Evolutionary conservation across 2,329 filamentous ascomycete genomes (phyloP), one percentile per base, ranked within the genome.

Genomic region (Fonsecaea pedrosoi): DNA sequence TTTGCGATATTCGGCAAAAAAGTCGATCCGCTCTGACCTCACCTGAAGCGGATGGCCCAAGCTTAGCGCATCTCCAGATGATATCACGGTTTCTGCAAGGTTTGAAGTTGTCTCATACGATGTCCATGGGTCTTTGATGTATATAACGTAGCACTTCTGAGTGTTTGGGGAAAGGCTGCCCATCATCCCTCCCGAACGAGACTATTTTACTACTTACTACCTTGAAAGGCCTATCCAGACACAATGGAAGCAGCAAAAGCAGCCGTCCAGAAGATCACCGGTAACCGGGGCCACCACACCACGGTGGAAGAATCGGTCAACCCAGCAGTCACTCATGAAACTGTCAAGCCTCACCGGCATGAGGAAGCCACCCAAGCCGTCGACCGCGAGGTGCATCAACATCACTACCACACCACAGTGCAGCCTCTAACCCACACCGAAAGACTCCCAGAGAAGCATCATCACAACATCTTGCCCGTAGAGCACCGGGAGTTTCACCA

Each of bases 391-490:
- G 80, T 91, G 3, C 89, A 92, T 74, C 89, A 91, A 75, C 87
- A 91, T 66, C 89, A 92, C 73, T 87, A 90, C 76, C 88, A 92
- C 76, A 90, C 87, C 55, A 87, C 87, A 0, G 80, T 91, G 0
- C 89, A 92, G 78, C 89, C 89, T 0, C 78, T 92, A 30, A 65
- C 80, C 18, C 81, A 87, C 71, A 78, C 82, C 69, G 86, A 86
- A 73, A 81, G 82, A 9, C 77, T 84, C 0, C 86, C 89, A 0
- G 89, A 91, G 77, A 79, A 87, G 76, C 89, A 91, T 74, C 79
- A 81, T 21, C 84, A 89, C 75, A 86, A 89, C 42, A 74, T 88
- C 15, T 79, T 80, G 1, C 82, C 82, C 1, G 85, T 89, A 0
- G 83, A 90, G 77, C 83, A 90, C 75, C 85, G 85, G 64, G 81